These are phyloP conservation scores for Suillus weaverae DNA, from an alignment of 768 basidiomycete species.

Conservation along the genomic window DNA sequence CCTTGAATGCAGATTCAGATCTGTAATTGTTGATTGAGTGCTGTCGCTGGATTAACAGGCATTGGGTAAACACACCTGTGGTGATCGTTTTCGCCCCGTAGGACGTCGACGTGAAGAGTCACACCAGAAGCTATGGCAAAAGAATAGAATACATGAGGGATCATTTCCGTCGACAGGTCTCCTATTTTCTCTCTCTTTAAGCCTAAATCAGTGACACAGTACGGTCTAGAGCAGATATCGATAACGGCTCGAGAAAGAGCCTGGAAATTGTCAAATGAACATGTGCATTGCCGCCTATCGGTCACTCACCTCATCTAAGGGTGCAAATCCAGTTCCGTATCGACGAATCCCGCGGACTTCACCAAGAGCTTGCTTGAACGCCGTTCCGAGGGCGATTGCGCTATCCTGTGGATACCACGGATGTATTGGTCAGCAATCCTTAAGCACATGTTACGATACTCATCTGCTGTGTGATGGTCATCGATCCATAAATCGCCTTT, in stretches of 20 bases:
- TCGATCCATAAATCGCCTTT: constrained; percentile 97
- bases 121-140: constrained; percentile 96
- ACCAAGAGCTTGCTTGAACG: constrained; percentile 93
- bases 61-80: constrained; percentile 65
- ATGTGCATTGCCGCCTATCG: constrained; percentile 14
- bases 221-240: constrained; percentile 97
- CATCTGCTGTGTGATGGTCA: constrained; percentile 99
- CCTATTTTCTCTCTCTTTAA: constrained; percentile 89
- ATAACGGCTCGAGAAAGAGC: constrained; percentile 95
- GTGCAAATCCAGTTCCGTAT: constrained; percentile 96
- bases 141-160: constrained; percentile 95
- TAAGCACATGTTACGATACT: constrained; percentile 37
- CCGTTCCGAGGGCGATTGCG: constrained; percentile 82
- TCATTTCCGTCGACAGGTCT: constrained; percentile 97
- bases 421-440: constrained; percentile 11
- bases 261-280: constrained; percentile 40
- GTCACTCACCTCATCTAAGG: constrained; percentile 84
- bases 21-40: constrained; percentile 40
- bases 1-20: constrained; percentile 98
- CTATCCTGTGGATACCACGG: constrained; percentile 64
- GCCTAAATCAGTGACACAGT: constrained; percentile 89
- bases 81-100: constrained; percentile 96
- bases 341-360: constrained; percentile 92
- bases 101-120: constrained; percentile 91
- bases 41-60: background rate